phyloP scores from a whole-genome alignment of 371 early-diverging fungal genomes.

The Apophysomyces variabilis region DNA sequence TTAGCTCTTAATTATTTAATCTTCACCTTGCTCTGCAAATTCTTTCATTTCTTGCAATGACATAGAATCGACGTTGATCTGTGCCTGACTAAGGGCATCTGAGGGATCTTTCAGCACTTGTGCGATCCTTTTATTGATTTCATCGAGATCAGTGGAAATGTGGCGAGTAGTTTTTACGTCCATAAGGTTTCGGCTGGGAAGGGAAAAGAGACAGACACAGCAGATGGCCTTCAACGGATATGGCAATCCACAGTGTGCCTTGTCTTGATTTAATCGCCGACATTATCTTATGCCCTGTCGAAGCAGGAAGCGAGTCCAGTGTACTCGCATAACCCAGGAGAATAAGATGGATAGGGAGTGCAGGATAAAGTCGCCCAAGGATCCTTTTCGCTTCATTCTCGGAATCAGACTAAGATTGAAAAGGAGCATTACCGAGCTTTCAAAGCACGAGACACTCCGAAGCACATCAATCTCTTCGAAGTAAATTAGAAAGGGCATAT shows the following conservation, averaged over 20 bases:
- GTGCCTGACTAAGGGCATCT: conserved; percentile 28
- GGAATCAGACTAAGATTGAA: conserved; percentile 20
- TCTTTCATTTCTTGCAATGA: conserved; percentile 36
- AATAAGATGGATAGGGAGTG: not conserved
- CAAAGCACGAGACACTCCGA: conserved; percentile 23
- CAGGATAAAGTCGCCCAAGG: not conserved
- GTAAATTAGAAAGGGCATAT: too few relatives aligned
- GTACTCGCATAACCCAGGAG: not conserved
- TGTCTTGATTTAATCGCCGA: not conserved
- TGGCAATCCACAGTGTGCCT: conserved; percentile 9
- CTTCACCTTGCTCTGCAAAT: conserved; percentile 49
- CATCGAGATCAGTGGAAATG: conserved; percentile 45
- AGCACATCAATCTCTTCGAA: too few relatives aligned
- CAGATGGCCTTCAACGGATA: conserved; percentile 11
- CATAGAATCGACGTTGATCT: conserved; percentile 44
- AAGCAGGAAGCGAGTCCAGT: not conserved
- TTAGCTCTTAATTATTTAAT: not conserved
- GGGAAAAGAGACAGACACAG: not conserved
- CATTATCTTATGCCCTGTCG: not conserved
- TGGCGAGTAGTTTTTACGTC: conserved; percentile 44
- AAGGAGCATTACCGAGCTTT: conserved; percentile 29
- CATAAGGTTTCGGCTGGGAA: conserved; percentile 23
- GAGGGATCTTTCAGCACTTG: conserved; percentile 40
- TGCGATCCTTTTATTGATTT: conserved; percentile 42
- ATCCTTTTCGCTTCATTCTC: too few relatives aligned